Evolutionary conservation across 805 yeast species (phyloP), one percentile per base, ranked within the genome.

Genomic region (Saccharomycopsis sp.): DNA sequence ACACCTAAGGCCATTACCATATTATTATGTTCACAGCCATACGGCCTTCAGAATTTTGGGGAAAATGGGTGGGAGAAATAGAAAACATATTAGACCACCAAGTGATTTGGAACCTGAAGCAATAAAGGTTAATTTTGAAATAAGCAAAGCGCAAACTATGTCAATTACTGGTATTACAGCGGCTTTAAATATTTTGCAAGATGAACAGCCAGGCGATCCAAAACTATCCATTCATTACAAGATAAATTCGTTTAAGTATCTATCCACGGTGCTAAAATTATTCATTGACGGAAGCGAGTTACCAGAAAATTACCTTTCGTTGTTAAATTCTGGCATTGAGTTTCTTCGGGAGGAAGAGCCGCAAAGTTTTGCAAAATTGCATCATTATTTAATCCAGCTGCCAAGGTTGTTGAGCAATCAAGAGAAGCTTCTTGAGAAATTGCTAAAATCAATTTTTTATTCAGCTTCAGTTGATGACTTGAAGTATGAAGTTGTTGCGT

Each of bases 1-100:
- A 50, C 93, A 90, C 53, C 64, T 93, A 53, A 79, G 80, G 55
- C 98, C 98, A 1, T 74, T 89, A 28, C 98, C 98, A 0, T 89
- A 87, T 59, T 86, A 85, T 53, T 97, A 93, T 55, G 95, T 87
- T 53, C 96, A 89, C 53, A 82, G 95, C 14, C 99, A 93, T 59
- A 87, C 96, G 0, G 89, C 97, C 0, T 79, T 90, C 44, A 73
- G 97, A 50, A 86, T 93, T 33, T 66, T 93, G 41, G 98, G 99
- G 38, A 93, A 94, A 59, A 67, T 93, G 16, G 99, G 99, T 31
- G 99, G 99, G 2, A 75, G 98, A 58, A 90, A 90, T 56, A 79
- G 96, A 54, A 79, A 82, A 41, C 85, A 86, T 59, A 71, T 93
- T 56, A 77, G 76, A 46, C 83, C 93, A 1, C 86, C 88, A 31